Evolutionary conservation across 1,139 yeast species (phyloP).

Genomic region (Debaryomyces coudertii): DNA sequence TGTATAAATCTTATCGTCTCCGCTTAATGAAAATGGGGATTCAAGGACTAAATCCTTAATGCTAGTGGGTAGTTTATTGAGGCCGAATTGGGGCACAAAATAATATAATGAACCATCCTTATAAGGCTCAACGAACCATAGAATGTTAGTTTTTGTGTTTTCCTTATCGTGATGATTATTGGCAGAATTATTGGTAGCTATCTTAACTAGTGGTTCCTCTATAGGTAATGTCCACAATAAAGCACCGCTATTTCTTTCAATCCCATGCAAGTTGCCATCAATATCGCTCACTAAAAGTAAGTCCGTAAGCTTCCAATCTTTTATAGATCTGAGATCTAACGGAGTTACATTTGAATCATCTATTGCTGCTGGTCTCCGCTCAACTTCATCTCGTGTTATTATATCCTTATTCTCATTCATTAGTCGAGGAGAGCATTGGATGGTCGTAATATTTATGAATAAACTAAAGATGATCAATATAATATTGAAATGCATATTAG

Average conservation of each 20-base stretch:
- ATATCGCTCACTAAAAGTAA: constrained; percentile 75
- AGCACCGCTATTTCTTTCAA: constrained; percentile 77
- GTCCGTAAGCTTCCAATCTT: constrained; percentile 63
- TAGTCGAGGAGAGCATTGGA: constrained; percentile 5
- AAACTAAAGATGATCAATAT: not conserved
- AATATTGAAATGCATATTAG: constrained; percentile 6
- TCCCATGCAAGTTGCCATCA: constrained; percentile 86
- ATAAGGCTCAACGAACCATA: constrained; percentile 90
- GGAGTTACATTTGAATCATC: constrained; percentile 27
- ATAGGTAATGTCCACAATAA: constrained; percentile 75
- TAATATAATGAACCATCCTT: constrained; percentile 86
- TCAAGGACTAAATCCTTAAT: constrained; percentile 77
- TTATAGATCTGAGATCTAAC: constrained; percentile 43
- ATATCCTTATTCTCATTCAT: constrained; percentile 4
- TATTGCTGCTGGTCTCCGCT: not conserved
- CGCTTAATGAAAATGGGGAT: constrained; percentile 79
- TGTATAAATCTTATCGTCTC: constrained; percentile 88
- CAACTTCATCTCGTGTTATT: not conserved
- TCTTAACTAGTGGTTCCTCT: constrained; percentile 54
- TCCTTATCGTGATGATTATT: constrained; percentile 15
- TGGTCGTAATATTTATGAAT: not conserved
- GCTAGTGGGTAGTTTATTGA: constrained; percentile 80
- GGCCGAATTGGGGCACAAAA: constrained; percentile 76
- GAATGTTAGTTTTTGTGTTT: constrained; percentile 31
- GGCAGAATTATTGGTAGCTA: constrained; percentile 32